Percentiles rank a stretch among this genome's conserved stretches.
These are phyloP conservation scores for Carex parvula DNA, from an alignment of 176 grass and related monocot genomes.

Conservation along the genomic window DNA sequence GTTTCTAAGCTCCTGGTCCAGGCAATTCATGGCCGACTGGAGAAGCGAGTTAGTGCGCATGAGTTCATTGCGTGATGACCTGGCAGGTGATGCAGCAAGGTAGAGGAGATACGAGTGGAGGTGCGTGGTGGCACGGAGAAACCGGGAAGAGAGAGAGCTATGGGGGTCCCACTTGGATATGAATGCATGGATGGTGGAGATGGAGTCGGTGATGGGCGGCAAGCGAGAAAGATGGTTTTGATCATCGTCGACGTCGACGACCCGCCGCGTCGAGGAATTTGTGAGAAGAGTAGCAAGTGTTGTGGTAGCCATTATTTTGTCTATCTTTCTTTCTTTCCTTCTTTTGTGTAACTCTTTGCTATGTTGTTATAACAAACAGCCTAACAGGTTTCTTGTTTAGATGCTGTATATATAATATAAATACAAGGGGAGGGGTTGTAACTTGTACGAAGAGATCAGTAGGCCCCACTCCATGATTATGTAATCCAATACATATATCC, in stretches of 20 bases:
- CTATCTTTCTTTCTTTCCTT: neutral
- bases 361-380: neutral
- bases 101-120: conserved; percentile 61
- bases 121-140: conserved; percentile 41
- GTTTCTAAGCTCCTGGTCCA: conserved; percentile 43
- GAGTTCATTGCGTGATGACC: conserved; percentile 10
- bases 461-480: neutral
- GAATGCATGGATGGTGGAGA: conserved; percentile 38
- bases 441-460: too few species aligned
- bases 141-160: conserved; percentile 9
- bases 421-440: too few species aligned
- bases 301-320: neutral
- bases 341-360: neutral
- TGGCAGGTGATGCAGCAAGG: conserved; percentile 26
- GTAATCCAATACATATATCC: neutral
- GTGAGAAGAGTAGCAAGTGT: neutral
- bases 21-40: conserved; percentile 47
- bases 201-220: conserved; percentile 39
- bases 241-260: neutral
- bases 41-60: conserved; percentile 52
- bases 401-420: too few species aligned
- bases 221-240: neutral
- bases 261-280: neutral
- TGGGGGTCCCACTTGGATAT: conserved; percentile 49
- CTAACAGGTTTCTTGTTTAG: too few species aligned